Conservation (phyloP, 139 green algal genomes). For the Micromonas commoda region DNA sequence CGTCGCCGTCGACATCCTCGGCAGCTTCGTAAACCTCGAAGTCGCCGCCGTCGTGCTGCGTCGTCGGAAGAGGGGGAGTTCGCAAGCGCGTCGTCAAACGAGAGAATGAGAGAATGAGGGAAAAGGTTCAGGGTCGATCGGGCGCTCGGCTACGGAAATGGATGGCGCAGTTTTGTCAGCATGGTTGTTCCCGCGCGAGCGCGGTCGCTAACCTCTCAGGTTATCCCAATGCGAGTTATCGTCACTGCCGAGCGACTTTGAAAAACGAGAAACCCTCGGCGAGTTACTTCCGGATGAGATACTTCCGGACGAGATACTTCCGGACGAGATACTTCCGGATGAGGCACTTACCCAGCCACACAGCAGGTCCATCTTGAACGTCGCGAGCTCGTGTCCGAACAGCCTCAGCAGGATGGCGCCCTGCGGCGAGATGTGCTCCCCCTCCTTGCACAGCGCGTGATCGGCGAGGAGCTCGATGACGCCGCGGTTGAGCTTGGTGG, state of each 20-base stretch:
- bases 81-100: neutral
- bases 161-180: neutral
- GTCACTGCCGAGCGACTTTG: neutral
- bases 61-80: too few relatives aligned
- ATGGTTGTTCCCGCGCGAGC: neutral
- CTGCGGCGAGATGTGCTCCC: conserved; percentile 65
- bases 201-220: neutral
- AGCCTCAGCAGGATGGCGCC: conserved; percentile 67
- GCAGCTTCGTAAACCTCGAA: conserved; percentile 36
- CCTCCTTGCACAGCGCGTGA: conserved; percentile 60
- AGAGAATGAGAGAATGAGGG: neutral
- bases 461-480: conserved; percentile 74
- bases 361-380: conserved; percentile 65
- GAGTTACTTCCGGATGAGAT: too few relatives aligned
- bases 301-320: too few relatives aligned
- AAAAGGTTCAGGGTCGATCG: neutral
- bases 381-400: conserved; percentile 79
- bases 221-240: conserved; percentile 31
- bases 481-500: conserved; percentile 83
- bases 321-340: neutral
- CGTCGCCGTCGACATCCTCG: conserved; percentile 2
- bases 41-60: conserved; percentile 24
- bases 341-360: conserved; percentile 45
- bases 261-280: too few relatives aligned
- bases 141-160: neutral